phyloP scores from a whole-genome alignment of 1,284 basidiomycete genomes.

The Ustilago loliicola region DNA sequence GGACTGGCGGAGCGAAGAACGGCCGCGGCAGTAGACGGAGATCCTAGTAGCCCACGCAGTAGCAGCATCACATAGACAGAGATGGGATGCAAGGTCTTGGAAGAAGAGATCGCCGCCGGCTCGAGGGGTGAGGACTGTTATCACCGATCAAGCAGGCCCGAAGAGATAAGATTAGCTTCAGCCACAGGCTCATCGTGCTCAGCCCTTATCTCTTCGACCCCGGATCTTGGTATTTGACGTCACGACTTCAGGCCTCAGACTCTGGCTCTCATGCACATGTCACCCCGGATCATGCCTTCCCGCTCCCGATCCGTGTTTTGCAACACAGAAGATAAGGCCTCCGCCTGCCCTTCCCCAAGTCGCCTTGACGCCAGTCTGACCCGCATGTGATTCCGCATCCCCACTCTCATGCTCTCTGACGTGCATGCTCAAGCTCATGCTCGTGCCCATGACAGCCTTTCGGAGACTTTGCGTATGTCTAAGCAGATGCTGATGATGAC shows the following conservation, averaged over 20 bases:
- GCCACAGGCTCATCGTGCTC: background rate
- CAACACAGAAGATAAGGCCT: constrained; percentile 1
- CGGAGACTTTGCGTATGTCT: constrained; percentile 19
- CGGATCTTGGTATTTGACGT: background rate
- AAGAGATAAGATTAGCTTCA: constrained; percentile 14
- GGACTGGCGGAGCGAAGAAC: background rate
- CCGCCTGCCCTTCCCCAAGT: background rate
- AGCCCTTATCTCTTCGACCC: constrained; percentile 3
- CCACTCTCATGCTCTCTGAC: background rate
- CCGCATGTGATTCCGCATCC: background rate
- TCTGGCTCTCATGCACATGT: background rate
- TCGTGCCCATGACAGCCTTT: constrained; percentile 4
- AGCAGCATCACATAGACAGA: background rate
- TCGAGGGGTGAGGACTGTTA: background rate
- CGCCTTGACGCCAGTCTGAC: background rate
- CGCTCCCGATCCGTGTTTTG: background rate
- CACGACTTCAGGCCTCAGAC: background rate
- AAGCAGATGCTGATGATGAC: background rate
- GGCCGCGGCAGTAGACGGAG: background rate
- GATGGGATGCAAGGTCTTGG: background rate
- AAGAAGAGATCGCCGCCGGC: background rate
- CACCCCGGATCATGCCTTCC: background rate
- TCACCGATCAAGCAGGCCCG: background rate
- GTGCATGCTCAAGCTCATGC: background rate
- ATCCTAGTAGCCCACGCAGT: background rate